These are phyloP conservation scores for Cladosporium sp. DNA, from an alignment of 2,329 filamentous ascomycete species.

Conservation along the genomic window DNA sequence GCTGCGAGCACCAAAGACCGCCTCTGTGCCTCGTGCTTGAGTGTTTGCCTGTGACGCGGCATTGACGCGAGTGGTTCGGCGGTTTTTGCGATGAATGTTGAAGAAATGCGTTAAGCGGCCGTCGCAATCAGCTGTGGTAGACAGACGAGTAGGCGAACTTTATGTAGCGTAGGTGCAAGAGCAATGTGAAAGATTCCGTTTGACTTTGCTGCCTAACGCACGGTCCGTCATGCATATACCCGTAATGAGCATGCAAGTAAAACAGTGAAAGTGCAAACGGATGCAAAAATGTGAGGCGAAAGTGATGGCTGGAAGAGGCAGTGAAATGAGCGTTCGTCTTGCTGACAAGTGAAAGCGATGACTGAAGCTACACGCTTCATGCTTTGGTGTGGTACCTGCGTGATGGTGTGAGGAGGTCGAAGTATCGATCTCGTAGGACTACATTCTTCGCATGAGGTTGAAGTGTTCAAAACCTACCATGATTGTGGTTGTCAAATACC, in stretches of 20 bases:
- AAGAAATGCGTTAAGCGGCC: too few species aligned
- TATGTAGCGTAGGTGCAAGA: not conserved
- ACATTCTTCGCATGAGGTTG: not conserved
- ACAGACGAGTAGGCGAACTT: too few species aligned
- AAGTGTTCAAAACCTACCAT: not conserved
- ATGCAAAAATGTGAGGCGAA: not conserved
- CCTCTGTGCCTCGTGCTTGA: too few species aligned
- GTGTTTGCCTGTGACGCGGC: too few species aligned
- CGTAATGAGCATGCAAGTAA: not conserved
- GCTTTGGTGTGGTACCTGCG: not conserved
- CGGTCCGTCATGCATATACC: not conserved
- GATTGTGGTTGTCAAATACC: not conserved
- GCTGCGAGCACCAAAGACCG: too few species aligned
- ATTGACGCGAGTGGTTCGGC: too few species aligned
- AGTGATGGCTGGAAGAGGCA: not conserved
- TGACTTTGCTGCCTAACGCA: not conserved
- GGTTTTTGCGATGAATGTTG: too few species aligned
- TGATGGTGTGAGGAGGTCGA: not conserved
- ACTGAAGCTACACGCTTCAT: not conserved
- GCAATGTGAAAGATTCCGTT: not conserved
- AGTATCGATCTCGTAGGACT: not conserved
- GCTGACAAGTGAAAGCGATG: not conserved
- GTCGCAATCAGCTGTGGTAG: too few species aligned
- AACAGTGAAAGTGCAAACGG: constrained; percentile 4
- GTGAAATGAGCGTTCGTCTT: not conserved